Percentiles rank a stretch among this genome's conserved stretches.
phyloP scores from a whole-genome alignment of 306 rosid species.

The Amphicarpaea edgeworthii region DNA sequence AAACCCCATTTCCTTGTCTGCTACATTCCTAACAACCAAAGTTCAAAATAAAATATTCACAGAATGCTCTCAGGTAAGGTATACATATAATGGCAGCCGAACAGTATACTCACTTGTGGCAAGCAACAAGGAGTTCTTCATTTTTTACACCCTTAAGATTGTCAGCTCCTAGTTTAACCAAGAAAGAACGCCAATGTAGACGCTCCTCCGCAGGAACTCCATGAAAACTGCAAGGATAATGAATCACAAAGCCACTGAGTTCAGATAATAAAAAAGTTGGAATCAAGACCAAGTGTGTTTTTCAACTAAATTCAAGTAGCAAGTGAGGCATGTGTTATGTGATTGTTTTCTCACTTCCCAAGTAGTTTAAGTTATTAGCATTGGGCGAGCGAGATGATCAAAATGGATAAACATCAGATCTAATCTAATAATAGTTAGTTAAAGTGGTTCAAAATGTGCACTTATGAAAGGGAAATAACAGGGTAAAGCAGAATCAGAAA shows the following conservation, averaged over 20 bases:
- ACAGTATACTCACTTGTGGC: conserved; percentile 75
- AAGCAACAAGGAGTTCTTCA: conserved; percentile 94
- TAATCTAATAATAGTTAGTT: conserved; percentile 27
- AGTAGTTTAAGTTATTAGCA: not conserved
- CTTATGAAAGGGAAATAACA: not conserved
- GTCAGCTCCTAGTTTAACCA: conserved; percentile 92
- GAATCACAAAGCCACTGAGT: not conserved
- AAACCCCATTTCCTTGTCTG: no score
- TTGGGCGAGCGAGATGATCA: conserved; percentile 7
- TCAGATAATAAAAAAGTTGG: conserved; percentile 23
- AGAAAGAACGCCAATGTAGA: conserved; percentile 91
- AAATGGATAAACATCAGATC: conserved; percentile 2
- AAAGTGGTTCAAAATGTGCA: not conserved
- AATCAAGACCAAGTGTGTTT: not conserved
- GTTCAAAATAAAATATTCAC: conserved; percentile 22
- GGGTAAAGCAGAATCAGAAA: conserved; percentile 1
- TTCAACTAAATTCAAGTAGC: conserved; percentile 3
- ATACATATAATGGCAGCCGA: conserved; percentile 3
- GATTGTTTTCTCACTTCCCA: no score
- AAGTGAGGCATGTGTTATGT: not conserved
- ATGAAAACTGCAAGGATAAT: conserved; percentile 81
- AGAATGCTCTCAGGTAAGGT: not conserved
- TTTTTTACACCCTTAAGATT: conserved; percentile 88
- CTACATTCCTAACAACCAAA: conserved; percentile 2
- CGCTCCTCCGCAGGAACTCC: conserved; percentile 97